Evolutionary conservation across 2,329 filamentous ascomycete species (phyloP).

Genomic region (Knoxdaviesia proteae): DNA sequence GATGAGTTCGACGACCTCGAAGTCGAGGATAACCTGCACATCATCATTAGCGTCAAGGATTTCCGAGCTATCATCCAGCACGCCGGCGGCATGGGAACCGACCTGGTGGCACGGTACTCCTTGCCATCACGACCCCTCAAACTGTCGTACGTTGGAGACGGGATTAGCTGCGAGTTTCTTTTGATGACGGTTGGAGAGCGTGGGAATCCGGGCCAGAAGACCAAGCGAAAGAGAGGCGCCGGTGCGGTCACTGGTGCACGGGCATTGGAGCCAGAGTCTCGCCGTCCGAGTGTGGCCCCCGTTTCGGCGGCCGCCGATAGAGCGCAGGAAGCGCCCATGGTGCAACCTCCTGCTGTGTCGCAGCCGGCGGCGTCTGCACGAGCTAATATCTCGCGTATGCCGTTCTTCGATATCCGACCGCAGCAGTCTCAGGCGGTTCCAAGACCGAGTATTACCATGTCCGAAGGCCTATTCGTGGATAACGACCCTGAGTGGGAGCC

Average conservation of each 20-base stretch:
- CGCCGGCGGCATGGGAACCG: constrained; percentile 46
- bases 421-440: constrained; percentile 26
- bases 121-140: constrained; percentile 51
- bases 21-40: constrained; percentile 55
- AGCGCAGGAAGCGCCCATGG: no score
- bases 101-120: constrained; percentile 49
- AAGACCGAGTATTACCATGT: constrained; percentile 32
- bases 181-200: constrained; percentile 63
- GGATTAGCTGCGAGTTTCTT: constrained; percentile 54
- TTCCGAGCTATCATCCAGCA: constrained; percentile 63
- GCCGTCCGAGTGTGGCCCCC: no score
- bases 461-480: constrained; percentile 55
- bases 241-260: constrained; percentile 1
- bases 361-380: constrained; percentile 11
- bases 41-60: constrained; percentile 65
- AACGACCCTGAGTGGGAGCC: constrained; percentile 58
- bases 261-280: constrained; percentile 6
- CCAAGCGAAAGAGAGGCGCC: constrained; percentile 14
- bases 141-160: constrained; percentile 47
- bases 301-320: no score
- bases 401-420: constrained; percentile 23
- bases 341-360: constrained; percentile 1
- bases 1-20: constrained; percentile 58
- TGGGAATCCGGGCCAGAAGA: constrained; percentile 24
- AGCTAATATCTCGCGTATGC: constrained; percentile 5